phyloP scores from a whole-genome alignment of 768 basidiomycete species.

The Suillus subluteus region DNA sequence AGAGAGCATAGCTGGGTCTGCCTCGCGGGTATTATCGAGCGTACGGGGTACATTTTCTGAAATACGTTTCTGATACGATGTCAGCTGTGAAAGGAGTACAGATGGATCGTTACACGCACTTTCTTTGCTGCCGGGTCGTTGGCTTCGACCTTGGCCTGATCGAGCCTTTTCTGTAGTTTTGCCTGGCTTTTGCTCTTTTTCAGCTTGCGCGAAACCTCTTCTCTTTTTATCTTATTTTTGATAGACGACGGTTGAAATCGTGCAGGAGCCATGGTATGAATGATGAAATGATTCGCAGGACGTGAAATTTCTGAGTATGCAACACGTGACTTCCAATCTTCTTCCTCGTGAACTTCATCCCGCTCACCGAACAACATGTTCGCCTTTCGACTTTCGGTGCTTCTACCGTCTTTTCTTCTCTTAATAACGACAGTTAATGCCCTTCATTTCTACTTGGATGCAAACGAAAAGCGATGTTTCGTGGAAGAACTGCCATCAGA shows the following conservation, averaged over 20 bases:
- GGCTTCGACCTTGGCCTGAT: conserved; percentile 75
- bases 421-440: conserved; percentile 59
- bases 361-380: conserved; percentile 21
- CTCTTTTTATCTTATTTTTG: conserved; percentile 87
- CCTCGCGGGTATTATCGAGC: conserved; percentile 91
- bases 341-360: not conserved
- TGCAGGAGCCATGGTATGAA: conserved; percentile 50
- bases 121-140: conserved; percentile 78
- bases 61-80: conserved; percentile 66
- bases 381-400: conserved; percentile 22
- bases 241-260: conserved; percentile 71
- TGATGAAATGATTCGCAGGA: not conserved
- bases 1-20: conserved; percentile 54
- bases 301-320: not conserved
- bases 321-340: conserved; percentile 4
- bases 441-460: conserved; percentile 96
- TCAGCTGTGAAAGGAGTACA: not conserved
- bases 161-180: conserved; percentile 82
- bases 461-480: conserved; percentile 93
- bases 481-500: conserved; percentile 94
- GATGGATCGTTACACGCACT: conserved; percentile 46
- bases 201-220: conserved; percentile 70
- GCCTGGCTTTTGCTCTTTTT: conserved; percentile 80
- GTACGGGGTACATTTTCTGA: conserved; percentile 88
- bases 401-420: conserved; percentile 44